Conservation (phyloP, 345 rosid genomes). For the Isatis tinctoria region DNA sequence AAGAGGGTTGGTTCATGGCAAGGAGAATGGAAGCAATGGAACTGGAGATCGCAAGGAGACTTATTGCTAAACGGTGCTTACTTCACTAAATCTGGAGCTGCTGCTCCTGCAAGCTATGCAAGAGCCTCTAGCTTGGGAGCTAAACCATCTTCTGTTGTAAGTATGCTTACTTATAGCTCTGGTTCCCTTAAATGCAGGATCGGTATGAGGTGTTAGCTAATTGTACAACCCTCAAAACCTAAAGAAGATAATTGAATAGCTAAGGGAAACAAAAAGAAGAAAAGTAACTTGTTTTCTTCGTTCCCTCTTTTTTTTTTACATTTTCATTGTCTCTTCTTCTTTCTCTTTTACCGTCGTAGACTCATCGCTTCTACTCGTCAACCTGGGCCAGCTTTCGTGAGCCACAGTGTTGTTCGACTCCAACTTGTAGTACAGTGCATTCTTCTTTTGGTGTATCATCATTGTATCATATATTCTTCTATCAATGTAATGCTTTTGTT, state of each 20-base stretch:
- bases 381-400: constrained; percentile 32
- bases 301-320: neutral
- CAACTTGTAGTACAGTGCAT: constrained; percentile 25
- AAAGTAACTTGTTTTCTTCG: constrained; percentile 22
- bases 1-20: constrained; percentile 37
- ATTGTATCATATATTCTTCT: constrained; percentile 32
- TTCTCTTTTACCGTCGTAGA: constrained; percentile 1
- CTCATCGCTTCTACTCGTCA: constrained; percentile 16
- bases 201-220: constrained; percentile 47
- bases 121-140: constrained; percentile 49
- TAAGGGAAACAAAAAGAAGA: constrained; percentile 11
- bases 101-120: constrained; percentile 46
- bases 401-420: constrained; percentile 33
- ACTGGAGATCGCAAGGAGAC: constrained; percentile 69
- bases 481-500: constrained; percentile 12
- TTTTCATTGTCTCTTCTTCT: neutral
- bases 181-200: constrained; percentile 52
- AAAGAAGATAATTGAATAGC: constrained; percentile 13
- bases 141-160: constrained; percentile 37
- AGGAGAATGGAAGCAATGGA: constrained; percentile 47
- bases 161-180: constrained; percentile 42
- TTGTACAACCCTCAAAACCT: neutral
- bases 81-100: constrained; percentile 52
- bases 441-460: constrained; percentile 20
- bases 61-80: constrained; percentile 51